A percentile compares a stretch with the other conserved stretches of the same genome.
Evolutionary conservation across 345 rosid genomes (phyloP).

Genomic region (Moringa oleifera): DNA sequence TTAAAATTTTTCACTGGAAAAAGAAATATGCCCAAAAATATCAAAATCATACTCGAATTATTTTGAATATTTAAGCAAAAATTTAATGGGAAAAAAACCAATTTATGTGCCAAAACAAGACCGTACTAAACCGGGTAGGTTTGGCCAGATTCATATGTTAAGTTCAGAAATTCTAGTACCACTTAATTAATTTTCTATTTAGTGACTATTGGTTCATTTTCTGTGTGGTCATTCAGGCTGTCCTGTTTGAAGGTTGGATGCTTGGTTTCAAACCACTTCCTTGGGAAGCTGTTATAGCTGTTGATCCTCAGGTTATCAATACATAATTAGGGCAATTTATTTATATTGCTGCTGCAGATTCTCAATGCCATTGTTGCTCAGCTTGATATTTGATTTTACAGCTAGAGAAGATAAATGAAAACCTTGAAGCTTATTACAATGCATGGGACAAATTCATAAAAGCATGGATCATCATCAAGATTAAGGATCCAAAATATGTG

Average conservation of each 20-base stretch:
- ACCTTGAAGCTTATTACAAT: slow-evolving; percentile 77
- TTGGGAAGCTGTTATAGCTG: slow-evolving; percentile 48
- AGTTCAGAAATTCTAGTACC: background rate
- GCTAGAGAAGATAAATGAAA: slow-evolving; percentile 76
- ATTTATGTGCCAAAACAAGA: background rate
- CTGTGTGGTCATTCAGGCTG: slow-evolving; percentile 41
- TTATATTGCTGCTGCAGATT: background rate
- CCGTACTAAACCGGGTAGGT: too few species aligned
- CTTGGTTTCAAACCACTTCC: slow-evolving; percentile 89
- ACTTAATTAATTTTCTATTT: background rate
- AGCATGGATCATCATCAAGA: slow-evolving; percentile 84
- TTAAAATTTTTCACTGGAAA: too few species aligned
- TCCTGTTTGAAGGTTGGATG: slow-evolving; percentile 98
- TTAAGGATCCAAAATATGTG: slow-evolving; percentile 83
- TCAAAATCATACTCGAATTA: background rate
- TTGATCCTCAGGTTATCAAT: slow-evolving; percentile 76
- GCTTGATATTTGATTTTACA: slow-evolving; percentile 20
- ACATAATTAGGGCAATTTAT: background rate
- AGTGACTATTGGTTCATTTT: background rate
- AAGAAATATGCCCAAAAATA: background rate
- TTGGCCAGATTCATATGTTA: background rate
- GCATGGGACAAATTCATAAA: slow-evolving; percentile 87
- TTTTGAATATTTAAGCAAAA: background rate
- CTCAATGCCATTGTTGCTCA: slow-evolving; percentile 6
- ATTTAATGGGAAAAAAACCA: too few species aligned